Evolutionary conservation across 306 rosid species (phyloP).

Genomic region (Nissolia schottii): DNA sequence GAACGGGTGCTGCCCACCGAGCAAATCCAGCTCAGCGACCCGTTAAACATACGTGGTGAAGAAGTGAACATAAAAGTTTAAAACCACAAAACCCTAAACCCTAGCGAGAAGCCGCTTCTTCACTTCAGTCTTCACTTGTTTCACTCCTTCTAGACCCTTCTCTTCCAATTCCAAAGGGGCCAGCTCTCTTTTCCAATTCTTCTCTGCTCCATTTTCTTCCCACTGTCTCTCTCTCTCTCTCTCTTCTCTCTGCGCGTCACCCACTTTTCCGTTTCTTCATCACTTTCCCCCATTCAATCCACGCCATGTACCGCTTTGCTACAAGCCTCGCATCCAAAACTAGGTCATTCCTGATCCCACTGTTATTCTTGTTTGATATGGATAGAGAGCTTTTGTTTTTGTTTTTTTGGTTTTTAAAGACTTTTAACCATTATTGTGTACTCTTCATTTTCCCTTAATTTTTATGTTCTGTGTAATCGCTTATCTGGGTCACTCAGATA

Average conservation of each 20-base stretch:
- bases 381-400: too few relatives aligned
- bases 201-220: not conserved
- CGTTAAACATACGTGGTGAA: not conserved
- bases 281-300: not conserved
- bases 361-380: not conserved
- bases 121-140: too few relatives aligned
- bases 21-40: too few relatives aligned
- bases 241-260: too few relatives aligned
- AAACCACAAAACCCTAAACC: constrained; percentile 52
- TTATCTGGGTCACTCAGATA: not conserved
- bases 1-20: too few relatives aligned
- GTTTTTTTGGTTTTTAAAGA: too few relatives aligned
- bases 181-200: not conserved
- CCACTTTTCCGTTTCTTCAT: too few relatives aligned
- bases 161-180: constrained; percentile 21
- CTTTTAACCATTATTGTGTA: too few relatives aligned
- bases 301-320: constrained; percentile 61
- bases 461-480: not conserved
- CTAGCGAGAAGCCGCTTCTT: constrained; percentile 27
- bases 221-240: not conserved
- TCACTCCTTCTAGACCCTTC: constrained; percentile 56
- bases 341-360: constrained; percentile 34
- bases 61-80: not conserved
- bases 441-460: not conserved
- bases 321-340: constrained; percentile 64